Conservation (phyloP, 1,284 basidiomycete species). For the Cryptococcus maquisensis region DNA sequence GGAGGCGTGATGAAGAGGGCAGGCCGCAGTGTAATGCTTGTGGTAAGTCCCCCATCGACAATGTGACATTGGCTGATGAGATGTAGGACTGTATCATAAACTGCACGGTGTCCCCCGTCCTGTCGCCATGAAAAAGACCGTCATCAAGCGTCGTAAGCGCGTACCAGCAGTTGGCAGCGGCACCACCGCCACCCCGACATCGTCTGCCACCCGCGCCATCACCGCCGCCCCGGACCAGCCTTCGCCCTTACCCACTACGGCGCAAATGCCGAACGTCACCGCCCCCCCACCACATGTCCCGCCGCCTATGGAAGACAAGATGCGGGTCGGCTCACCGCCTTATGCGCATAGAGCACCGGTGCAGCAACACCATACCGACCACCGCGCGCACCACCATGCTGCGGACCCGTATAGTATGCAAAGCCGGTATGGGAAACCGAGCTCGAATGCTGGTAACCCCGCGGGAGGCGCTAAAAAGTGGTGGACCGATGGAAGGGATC, state of each 20-base stretch:
- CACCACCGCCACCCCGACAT: background rate
- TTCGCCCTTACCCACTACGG: background rate
- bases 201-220: constrained; percentile 8
- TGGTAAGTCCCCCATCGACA: constrained; percentile 56
- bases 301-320: constrained; percentile 11
- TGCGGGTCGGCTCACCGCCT: constrained; percentile 10
- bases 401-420: constrained; percentile 7
- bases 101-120: constrained; percentile 94
- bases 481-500: constrained; percentile 34
- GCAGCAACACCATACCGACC: constrained; percentile 7
- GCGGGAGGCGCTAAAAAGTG: constrained; percentile 38
- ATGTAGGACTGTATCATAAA: constrained; percentile 89
- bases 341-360: constrained; percentile 8
- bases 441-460: background rate
- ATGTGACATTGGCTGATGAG: constrained; percentile 25
- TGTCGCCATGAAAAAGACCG: constrained; percentile 97
- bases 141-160: constrained; percentile 95
- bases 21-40: constrained; percentile 75
- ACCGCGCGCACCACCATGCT: constrained; percentile 1
- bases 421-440: constrained; percentile 15
- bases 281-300: constrained; percentile 16
- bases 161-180: constrained; percentile 65
- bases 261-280: constrained; percentile 5
- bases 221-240: constrained; percentile 8
- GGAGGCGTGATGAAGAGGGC: constrained; percentile 88